Base-by-base conservation (phyloP, 768 basidiomycete species). In the Infundibulicybe gibba region DNA sequence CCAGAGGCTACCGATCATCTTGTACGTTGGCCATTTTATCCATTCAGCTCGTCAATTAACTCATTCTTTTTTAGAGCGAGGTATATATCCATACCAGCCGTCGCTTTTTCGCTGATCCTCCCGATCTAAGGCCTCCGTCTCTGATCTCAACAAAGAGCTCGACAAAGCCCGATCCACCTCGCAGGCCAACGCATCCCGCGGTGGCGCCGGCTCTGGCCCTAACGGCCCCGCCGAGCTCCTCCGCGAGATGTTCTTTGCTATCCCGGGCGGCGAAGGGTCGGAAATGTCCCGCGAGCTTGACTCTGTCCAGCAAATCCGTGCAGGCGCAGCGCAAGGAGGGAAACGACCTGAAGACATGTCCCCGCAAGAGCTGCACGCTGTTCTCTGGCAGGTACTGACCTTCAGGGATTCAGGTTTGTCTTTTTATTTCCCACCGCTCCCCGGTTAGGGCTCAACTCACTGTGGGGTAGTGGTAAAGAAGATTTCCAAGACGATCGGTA, bases 281-380 rank as follows among this genome's bases (percentile, higher is more conserved):
- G 81, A 87, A 6, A 76, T 91, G 69, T 68, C 74, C n/a, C 71
- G 90, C 6, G 88, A 91, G 21, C 74, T 93, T 69, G 84, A 89
- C 31, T 72, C 74, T 32, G 78, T 94, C 49, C 77, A 89, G 56
- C 74, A 80, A 16, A 85, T 88, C 43, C 67, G 87, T 12, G 77
- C 80, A 0, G 78, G 76, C 0, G 72, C 79, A 1, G 67, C 72
- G n/a, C 68, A 69, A 9, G 82, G 81, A 0, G 87, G 85, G 4
- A 87, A 83, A 62, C 68, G 73, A 12, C 88, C 93, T 0, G 80
- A 84, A 50, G 79, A 88, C 14, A 90, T 97, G 91, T 82, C 68
- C 43, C 92, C 94, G 3, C 90, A 94, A 65, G 91, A 97, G 63
- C 54, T 95, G 42, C 90, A 94, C 61, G 68, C 78, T 1, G 80